Evolutionary conservation across 2,329 filamentous ascomycete species (phyloP), one percentile per base, ranked within the genome.

Genomic region (Diaporthe longicolla): DNA sequence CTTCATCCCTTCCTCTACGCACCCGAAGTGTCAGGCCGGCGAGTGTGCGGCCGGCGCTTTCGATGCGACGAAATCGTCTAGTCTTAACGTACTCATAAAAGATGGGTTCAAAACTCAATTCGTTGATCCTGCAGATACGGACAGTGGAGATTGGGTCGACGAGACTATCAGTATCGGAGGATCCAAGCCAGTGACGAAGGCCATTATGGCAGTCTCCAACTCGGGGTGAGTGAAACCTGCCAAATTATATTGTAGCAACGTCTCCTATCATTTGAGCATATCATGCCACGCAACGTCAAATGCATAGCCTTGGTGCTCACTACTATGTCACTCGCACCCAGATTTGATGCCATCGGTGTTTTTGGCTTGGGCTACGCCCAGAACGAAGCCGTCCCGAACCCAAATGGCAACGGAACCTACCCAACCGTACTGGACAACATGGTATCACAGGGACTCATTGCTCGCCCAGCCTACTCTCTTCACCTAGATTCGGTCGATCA

Each of bases 321-420:
- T n/a, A 21, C 8, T 24, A 24, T 21, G 9, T 15, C 21, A 19
- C 15, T 6, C 13, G 0, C 45, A 37, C 13, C 8, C 3, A 63
- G 58, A 3, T 63, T 63, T 37, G 58, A 63, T 24, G 37, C 37
- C 37, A 40, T 63, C 24, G 37, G 58, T 21, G 58, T 63, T 24
- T 63, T 63, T 40, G 37, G 58, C 58, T 15, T 63, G 4, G 37
- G 58, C 24, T 63, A 63, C 17, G 58, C 37, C 24, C 58, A 63
- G 29, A 63, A 63, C 10, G 58, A 63, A 43, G 58, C 58, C 37
- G 37, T 40, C 37, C 37, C 37, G 1, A 40, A 40, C 4, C 37
- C 58, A 11, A 63, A 63, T 24, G 58, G 58, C 37, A 63, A 63
- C 58, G 58, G 58, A 21, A 63, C 58, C 37, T 63, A 63, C 37